Base-by-base conservation (phyloP, 2,329 filamentous ascomycete species). In the Geosmithia morbida region DNA sequence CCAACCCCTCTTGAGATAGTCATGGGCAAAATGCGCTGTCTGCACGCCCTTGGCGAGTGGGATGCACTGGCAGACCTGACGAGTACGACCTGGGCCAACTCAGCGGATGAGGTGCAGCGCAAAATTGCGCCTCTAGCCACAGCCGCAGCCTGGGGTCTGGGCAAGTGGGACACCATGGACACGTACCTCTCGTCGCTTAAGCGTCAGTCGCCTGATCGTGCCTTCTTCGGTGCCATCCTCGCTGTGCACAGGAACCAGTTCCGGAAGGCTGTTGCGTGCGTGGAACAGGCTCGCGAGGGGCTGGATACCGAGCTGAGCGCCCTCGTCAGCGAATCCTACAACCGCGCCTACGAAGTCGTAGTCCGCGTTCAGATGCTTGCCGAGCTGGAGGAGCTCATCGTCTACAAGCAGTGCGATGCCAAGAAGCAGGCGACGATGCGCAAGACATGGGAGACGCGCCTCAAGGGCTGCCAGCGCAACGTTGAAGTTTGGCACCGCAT, bases 11-110 rank as follows among this genome's bases (percentile, higher is more conserved):
- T 98, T 51, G 92, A 97, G 50, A 87, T 98, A 47, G 88, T 94
- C 33, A 97, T 98, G 89, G 92, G 92, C 54, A 98, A 98, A 67
- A 98, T 99, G 92, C 82, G 92, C 44, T 99, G 92, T 72, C 69
- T 97, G 52, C 92, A 99, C 61, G 94, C 92, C 8, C 74, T 99
- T 37, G 92, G 92, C 51, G 92, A 99, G 63, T 99, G 92, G 92
- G 94, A 97, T 55, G 81, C 87, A 3, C 72, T 99, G 16, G 94
- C 90, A 1, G 81, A 80, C 45, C 72, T 98, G 48, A 90, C 89
- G 0, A 85, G 94, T 59, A 88, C 89, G 59, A 94, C 90, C 46
- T 99, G 92, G 92, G 79, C 85, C 54, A 88, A 89, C 60, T 92
- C 90, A 7, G 81, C 82, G 4, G 76, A 84, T 5, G 92, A 97